Percentiles rank a stretch among this genome's conserved stretches.
Conservation (phyloP, 1,284 basidiomycete genomes). For the Chondrostereum purpureum region DNA sequence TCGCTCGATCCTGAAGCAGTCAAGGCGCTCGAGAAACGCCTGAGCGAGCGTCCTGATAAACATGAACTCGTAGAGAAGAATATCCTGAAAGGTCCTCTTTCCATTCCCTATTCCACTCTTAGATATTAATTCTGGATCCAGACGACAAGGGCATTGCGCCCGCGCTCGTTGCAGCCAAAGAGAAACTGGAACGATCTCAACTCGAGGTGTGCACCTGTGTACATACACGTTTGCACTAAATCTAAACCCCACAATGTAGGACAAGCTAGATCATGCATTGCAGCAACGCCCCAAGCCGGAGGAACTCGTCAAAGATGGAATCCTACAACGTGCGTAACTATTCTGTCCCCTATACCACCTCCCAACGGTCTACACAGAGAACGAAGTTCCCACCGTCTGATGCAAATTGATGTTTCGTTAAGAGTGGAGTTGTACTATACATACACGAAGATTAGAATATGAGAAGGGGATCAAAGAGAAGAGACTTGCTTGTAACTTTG, state of each 20-base stretch:
- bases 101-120: not conserved
- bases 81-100: slow-evolving; percentile 62
- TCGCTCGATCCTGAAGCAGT: slow-evolving; percentile 33
- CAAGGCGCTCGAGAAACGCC: slow-evolving; percentile 50
- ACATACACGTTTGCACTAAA: not conserved
- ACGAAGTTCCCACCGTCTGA: slow-evolving; percentile 16
- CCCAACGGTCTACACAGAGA: slow-evolving; percentile 8
- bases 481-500: not conserved
- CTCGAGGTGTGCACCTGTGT: slow-evolving; percentile 41
- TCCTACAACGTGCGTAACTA: slow-evolving; percentile 44
- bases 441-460: slow-evolving; percentile 3
- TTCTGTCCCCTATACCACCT: not conserved
- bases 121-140: slow-evolving; percentile 19
- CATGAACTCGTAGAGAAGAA: slow-evolving; percentile 66
- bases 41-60: slow-evolving; percentile 52
- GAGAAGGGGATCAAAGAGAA: not conserved
- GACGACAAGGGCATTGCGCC: slow-evolving; percentile 67
- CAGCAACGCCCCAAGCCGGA: slow-evolving; percentile 59
- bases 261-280: slow-evolving; percentile 65
- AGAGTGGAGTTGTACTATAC: not conserved
- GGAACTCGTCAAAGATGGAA: slow-evolving; percentile 68
- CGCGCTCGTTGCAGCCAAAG: slow-evolving; percentile 58
- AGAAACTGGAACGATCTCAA: slow-evolving; percentile 60
- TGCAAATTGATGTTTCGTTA: slow-evolving; percentile 2
- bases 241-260: slow-evolving; percentile 28